Evolutionary conservation across 106 monocot species (phyloP).

Genomic region (Dendrobium huoshanense): DNA sequence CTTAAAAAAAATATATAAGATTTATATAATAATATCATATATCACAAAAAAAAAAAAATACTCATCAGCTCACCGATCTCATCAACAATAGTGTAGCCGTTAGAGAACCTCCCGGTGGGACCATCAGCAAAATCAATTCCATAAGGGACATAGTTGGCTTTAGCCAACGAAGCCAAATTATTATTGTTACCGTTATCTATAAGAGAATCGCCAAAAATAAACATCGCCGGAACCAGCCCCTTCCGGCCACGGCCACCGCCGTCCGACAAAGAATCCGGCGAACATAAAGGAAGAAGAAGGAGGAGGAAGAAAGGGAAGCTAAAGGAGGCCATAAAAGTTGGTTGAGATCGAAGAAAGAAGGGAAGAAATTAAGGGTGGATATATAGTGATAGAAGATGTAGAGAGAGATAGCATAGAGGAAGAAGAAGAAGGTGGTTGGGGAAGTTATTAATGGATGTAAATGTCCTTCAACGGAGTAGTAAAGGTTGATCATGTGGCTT

Average conservation of each 20-base stretch:
- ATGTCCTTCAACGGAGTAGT: not conserved
- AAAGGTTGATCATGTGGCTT: not conserved
- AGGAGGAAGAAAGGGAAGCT: not conserved
- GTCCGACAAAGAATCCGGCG: not conserved
- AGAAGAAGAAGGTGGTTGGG: not conserved
- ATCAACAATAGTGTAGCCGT: slow-evolving; percentile 90
- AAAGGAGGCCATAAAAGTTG: not conserved
- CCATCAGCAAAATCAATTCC: slow-evolving; percentile 87
- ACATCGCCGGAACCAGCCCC: slow-evolving; percentile 82
- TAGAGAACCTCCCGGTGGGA: slow-evolving; percentile 92
- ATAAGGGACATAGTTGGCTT: slow-evolving; percentile 93
- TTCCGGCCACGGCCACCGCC: slow-evolving; percentile 5
- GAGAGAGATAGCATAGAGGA: not conserved
- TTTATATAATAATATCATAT: not conserved
- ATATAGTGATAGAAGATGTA: not conserved
- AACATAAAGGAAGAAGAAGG: not conserved
- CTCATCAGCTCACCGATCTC: slow-evolving; percentile 30
- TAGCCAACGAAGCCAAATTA: slow-evolving; percentile 62
- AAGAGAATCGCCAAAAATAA: slow-evolving; percentile 91
- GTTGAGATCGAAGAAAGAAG: not conserved
- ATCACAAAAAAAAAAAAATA: not conserved
- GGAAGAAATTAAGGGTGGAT: not conserved
- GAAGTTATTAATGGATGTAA: not conserved
- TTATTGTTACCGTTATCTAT: slow-evolving; percentile 94
- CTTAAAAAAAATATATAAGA: no score